phyloP scores from a whole-genome alignment of 371 early-diverging fungal species.

The Apophysomyces ossiformis region DNA sequence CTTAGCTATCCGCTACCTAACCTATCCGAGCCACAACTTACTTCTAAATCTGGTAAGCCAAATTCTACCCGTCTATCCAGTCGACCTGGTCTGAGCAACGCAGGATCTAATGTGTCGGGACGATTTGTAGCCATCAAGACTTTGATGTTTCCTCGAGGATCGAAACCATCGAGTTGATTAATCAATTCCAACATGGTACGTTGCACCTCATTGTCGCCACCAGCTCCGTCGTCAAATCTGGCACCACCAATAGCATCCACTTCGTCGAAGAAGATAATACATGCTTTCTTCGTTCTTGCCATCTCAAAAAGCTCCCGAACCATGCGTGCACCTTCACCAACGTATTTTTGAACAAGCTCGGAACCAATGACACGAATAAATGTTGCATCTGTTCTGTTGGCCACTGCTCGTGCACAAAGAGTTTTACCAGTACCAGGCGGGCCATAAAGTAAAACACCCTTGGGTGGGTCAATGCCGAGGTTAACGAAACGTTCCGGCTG shows the following conservation, averaged over 20 bases:
- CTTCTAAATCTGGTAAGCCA: constrained; percentile 96
- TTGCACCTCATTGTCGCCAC: constrained; percentile 96
- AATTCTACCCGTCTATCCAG: constrained; percentile 99
- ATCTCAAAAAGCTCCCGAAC: constrained; percentile 99
- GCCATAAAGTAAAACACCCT: constrained; percentile 98
- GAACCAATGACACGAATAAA: constrained; percentile 99
- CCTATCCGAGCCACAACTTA: constrained; percentile 11
- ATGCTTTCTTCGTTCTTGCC: constrained; percentile 83
- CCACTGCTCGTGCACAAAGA: constrained; percentile 98
- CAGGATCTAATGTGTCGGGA: constrained; percentile 98
- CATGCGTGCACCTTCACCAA: constrained; percentile 99
- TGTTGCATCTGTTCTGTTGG: constrained; percentile 99
- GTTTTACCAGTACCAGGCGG: constrained; percentile 99
- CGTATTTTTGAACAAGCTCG: constrained; percentile 99
- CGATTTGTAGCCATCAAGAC: constrained; percentile 99
- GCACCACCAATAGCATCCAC: constrained; percentile 99
- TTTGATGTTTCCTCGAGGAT: constrained; percentile 98
- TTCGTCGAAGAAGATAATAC: constrained; percentile 99
- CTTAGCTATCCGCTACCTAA: too few relatives aligned
- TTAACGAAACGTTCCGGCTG: constrained; percentile 99
- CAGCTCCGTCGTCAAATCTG: constrained; percentile 85
- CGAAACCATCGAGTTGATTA: constrained; percentile 99
- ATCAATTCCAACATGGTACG: constrained; percentile 99
- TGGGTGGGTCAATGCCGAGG: constrained; percentile 99
- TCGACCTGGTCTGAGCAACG: constrained; percentile 97